Conservation (phyloP, 345 rosid species). For the Litchi chinensis region DNA sequence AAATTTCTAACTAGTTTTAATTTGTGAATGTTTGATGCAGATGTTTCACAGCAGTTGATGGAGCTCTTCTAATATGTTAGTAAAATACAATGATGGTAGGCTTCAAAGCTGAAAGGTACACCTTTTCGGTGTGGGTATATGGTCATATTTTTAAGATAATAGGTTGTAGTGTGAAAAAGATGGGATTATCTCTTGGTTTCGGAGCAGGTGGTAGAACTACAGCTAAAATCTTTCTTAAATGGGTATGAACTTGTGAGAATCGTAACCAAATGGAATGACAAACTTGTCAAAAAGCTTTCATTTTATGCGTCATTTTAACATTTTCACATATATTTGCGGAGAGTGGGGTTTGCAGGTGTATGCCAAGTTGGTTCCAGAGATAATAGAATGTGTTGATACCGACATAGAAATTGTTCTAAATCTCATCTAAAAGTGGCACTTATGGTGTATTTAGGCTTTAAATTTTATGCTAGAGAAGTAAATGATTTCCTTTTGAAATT, state of each 20-base stretch:
- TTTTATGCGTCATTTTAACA: neutral
- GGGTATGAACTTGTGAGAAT: conserved; percentile 2
- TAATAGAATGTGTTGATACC: neutral
- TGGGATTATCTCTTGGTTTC: neutral
- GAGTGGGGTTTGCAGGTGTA: neutral
- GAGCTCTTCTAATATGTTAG: conserved; percentile 50
- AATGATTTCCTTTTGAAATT: no score
- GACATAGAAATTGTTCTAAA: neutral
- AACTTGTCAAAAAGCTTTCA: neutral
- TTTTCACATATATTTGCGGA: neutral
- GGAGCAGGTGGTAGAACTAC: neutral
- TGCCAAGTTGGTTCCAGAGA: neutral
- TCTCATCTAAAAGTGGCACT: neutral
- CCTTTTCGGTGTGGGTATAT: neutral
- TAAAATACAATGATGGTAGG: neutral
- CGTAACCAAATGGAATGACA: neutral
- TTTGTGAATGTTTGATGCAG: conserved; percentile 40
- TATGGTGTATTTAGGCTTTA: neutral
- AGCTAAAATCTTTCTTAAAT: neutral
- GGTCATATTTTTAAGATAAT: neutral
- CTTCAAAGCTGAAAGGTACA: neutral
- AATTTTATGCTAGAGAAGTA: neutral
- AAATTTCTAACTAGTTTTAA: no score
- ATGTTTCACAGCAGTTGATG: conserved; percentile 70
- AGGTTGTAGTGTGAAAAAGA: neutral